These are phyloP conservation scores for Friedmanniomyces simplex DNA, from an alignment of 495 filamentous ascomycete species.

Conservation along the genomic window DNA sequence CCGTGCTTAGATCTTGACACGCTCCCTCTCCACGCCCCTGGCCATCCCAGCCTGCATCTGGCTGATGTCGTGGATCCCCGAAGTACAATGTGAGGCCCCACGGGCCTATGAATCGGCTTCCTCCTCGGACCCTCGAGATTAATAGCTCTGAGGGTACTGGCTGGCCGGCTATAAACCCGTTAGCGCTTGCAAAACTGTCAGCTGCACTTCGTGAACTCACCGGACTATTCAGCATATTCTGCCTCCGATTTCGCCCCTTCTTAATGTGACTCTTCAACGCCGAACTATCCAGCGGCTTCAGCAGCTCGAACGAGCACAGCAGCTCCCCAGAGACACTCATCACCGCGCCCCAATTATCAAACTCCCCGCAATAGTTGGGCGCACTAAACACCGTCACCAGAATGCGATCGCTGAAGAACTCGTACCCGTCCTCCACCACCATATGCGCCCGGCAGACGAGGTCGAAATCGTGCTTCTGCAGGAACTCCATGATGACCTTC, in stretches of 20 bases:
- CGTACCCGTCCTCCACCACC: slow-evolving; percentile 99
- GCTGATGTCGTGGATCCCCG: no score
- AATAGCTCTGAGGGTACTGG: slow-evolving; percentile 27
- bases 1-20: background rate
- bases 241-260: slow-evolving; percentile 83
- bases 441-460: slow-evolving; percentile 96
- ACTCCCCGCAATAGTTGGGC: slow-evolving; percentile 98
- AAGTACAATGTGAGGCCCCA: no score
- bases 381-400: slow-evolving; percentile 97
- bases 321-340: slow-evolving; percentile 95
- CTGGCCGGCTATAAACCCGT: slow-evolving; percentile 21
- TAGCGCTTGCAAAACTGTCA: background rate
- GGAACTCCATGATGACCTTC: slow-evolving; percentile 94
- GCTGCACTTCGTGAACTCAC: slow-evolving; percentile 38
- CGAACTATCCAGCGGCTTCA: slow-evolving; percentile 95
- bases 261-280: slow-evolving; percentile 98
- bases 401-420: slow-evolving; percentile 94
- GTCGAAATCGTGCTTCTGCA: slow-evolving; percentile 92
- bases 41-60: no score
- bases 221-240: slow-evolving; percentile 88
- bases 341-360: slow-evolving; percentile 98
- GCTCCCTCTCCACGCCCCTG: background rate
- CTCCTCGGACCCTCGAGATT: background rate
- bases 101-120: no score
- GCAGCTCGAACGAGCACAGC: slow-evolving; percentile 90